phyloP scores from a whole-genome alignment of 441 rosid genomes.

The Syzygium syzygioides region DNA sequence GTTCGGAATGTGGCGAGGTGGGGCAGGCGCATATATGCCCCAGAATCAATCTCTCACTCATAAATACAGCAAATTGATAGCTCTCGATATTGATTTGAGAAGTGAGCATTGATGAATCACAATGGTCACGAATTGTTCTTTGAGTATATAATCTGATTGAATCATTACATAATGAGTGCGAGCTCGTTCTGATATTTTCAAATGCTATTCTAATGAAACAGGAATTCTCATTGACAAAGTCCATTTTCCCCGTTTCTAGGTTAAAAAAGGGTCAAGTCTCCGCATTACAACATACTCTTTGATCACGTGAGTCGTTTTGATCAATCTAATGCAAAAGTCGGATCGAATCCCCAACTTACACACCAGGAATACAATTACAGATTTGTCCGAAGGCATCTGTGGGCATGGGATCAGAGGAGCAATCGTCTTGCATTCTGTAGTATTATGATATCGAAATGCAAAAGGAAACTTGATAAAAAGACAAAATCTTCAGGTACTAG shows the following conservation, averaged over 20 bases:
- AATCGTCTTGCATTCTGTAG: neutral
- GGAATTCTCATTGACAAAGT: neutral
- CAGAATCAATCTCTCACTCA: neutral
- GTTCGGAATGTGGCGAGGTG: neutral
- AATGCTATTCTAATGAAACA: neutral
- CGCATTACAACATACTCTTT: too few species aligned
- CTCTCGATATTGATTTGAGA: neutral
- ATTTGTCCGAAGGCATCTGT: neutral
- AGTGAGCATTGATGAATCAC: neutral
- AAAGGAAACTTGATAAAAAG: neutral
- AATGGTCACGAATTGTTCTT: fast-evolving
- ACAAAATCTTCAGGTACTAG: neutral
- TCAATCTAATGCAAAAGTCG: too few species aligned
- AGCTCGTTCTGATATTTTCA: neutral
- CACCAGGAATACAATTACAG: too few species aligned
- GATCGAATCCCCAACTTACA: too few species aligned
- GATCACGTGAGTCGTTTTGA: too few species aligned
- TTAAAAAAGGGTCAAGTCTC: neutral
- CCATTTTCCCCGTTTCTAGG: neutral
- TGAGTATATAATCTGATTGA: neutral
- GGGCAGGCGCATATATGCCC: neutral
- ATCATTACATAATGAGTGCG: neutral
- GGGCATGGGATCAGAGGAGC: neutral
- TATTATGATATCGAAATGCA: neutral
- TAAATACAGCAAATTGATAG: neutral